Evolutionary conservation across 1,284 basidiomycete species (phyloP), one percentile per base, ranked within the genome.

Genomic region (Inonotus obliquus): DNA sequence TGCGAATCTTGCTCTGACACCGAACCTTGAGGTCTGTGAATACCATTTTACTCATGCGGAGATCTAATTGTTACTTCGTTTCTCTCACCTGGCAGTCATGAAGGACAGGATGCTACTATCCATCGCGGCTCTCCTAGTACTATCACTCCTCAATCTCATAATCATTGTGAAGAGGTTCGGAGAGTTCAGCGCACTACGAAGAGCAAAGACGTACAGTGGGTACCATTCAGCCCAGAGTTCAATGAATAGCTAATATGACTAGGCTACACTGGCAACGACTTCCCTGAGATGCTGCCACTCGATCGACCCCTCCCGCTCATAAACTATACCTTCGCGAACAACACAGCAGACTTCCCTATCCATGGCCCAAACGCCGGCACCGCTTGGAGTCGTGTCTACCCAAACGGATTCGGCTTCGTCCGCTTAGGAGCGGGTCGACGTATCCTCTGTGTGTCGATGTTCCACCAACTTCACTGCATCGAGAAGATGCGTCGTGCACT

Each of bases 401-500:
- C 59, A 3, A 48, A 60, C 21, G 60, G 63, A 1, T 48, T 55
- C 19, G 63, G 63, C 32, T 64, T 61, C 60, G 63, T 64, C 21
- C 54, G 63, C 19, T 49, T 64, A 10, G 63, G 63, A 14, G 14
- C 48, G 19, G 54, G 57, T 23, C 41, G 57, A n/a, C 63, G 63
- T 4, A 56, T 64, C 29, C 57, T 64, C 19, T 60, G 55, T 41
- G 48, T 56, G 29, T 61, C 69, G 27, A 72, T 73, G 69, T 73
- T 70, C 65, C 72, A 75, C 66, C 65, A 74, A 64, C 58, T 74
- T 17, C 74, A 73, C 54, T 75, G 74, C 60, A 59, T 74, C 21
- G 65, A 68, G 48, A 67, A 67, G 59, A 63, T 74, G 39, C 69
- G 67, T 37, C 56, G 57, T 10, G 70, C 67, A 17, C 62, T 71